Conservation (phyloP, 371 early-diverging fungal genomes). For the Rhizoclosmatium hyalinum region DNA sequence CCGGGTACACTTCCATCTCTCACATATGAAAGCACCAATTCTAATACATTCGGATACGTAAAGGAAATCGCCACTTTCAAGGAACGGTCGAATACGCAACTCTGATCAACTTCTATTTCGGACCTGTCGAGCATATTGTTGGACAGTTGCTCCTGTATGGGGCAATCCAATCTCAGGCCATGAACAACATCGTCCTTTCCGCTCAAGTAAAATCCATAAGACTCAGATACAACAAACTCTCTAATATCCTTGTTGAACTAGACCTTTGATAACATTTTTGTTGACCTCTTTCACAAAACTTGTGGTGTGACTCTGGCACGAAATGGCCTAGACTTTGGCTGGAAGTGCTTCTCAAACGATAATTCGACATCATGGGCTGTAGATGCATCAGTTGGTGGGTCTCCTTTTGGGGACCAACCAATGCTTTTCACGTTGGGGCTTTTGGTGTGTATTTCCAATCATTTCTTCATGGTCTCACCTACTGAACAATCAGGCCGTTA, state of each 20-base stretch:
- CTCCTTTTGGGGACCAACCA: conserved; percentile 46
- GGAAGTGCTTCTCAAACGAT: conserved; percentile 43
- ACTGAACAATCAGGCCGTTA: conserved; percentile 5
- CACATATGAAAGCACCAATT: background rate
- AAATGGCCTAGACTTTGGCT: conserved; percentile 26
- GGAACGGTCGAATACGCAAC: conserved; percentile 47
- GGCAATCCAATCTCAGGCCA: conserved; percentile 50
- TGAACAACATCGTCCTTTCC: conserved; percentile 52
- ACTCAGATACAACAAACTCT: background rate
- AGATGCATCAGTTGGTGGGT: conserved; percentile 28
- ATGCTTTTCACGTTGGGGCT: conserved; percentile 54
- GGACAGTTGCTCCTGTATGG: conserved; percentile 56
- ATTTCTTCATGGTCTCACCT: background rate
- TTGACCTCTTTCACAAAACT: conserved; percentile 51
- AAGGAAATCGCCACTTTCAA: conserved; percentile 35
- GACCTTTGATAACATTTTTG: conserved; percentile 51
- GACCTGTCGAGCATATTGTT: conserved; percentile 37
- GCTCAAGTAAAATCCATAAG: conserved; percentile 43
- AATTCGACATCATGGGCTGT: background rate
- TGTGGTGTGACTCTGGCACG: conserved; percentile 46
- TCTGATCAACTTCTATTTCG: conserved; percentile 45
- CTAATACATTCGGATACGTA: conserved; percentile 56
- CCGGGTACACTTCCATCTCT: conserved; percentile 51
- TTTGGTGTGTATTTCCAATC: conserved; percentile 28
- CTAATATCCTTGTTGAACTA: background rate